Evolutionary conservation across 768 basidiomycete species (phyloP), one percentile per base, ranked within the genome.

Genomic region (Austroboletus festivus): DNA sequence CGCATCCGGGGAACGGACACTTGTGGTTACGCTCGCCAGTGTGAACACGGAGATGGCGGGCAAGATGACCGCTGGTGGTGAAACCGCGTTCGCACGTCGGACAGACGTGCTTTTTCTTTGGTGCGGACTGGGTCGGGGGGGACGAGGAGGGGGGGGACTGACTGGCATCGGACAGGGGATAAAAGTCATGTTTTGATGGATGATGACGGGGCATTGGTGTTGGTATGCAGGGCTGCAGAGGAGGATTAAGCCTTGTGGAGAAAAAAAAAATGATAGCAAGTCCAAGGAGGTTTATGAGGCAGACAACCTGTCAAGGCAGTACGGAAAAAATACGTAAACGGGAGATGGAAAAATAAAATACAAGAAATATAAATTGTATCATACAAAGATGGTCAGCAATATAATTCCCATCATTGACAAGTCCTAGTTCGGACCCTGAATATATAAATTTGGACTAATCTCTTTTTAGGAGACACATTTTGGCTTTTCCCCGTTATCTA

Each of bases 1-100:
- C 89, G 65, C 92, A 95, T 20, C 91, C 92, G n/a, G 93, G 92
- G 71, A 91, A 94, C 28, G 93, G 92, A 61, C 92, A 95, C 51
- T 83, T 88, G 72, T 93, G 89, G 69, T 93, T 93, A 53, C 89
- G 78, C 60, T 93, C 92, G 34, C 92, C 92, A 15, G 92, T 94
- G 70, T 94, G 92, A 12, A 93, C 86, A 47, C 90, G 75, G n/a
- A 86, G 77, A 62, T 94, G 92, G 40, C 92, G 80, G 1, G 91
- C 87, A 18, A 94, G 78, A 65, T 94, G 92, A 16, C 92, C 93
- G 51, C 85, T 86, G 21, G 92, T 94, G 46, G 89, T 90, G 68
- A 94, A 94, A 1, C 80, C 78, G 38, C 89, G 80, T 3, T 82
- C 75, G 68, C 92, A 94, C 5, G 79, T 82, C 1, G 67, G 56